Conservation (phyloP, 805 yeast species). For the Myxozyma neotropica region DNA sequence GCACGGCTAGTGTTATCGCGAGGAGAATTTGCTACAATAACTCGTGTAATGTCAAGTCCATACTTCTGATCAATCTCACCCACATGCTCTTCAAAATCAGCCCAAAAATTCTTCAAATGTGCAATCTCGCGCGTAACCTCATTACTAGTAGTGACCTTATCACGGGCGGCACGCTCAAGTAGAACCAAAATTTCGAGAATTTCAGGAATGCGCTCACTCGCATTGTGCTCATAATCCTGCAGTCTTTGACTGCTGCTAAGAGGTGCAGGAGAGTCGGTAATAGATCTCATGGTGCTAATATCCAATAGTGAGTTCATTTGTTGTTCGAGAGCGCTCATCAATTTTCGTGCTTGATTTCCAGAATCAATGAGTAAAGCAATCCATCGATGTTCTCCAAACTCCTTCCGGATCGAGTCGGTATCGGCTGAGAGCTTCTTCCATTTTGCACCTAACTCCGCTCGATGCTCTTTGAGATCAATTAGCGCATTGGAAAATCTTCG, state of each 20-base stretch:
- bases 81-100: conserved; percentile 19
- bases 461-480: conserved; percentile 3
- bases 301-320: conserved; percentile 9
- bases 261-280: conserved; percentile 1
- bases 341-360: conserved; percentile 14
- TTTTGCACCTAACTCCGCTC: not conserved
- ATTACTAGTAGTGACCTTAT: conserved; percentile 9
- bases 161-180: conserved; percentile 13
- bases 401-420: not conserved
- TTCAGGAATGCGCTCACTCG: conserved; percentile 8
- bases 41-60: conserved; percentile 10
- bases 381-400: conserved; percentile 32
- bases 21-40: not conserved
- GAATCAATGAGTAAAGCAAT: conserved; percentile 11
- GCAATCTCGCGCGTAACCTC: conserved; percentile 12
- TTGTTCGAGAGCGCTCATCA: conserved; percentile 17
- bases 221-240: conserved; percentile 11
- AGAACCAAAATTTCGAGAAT: conserved; percentile 15
- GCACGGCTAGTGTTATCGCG: conserved; percentile 11
- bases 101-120: conserved; percentile 22
- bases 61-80: conserved; percentile 16
- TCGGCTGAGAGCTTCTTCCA: conserved; percentile 21
- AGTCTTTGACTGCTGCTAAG: not conserved
- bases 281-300: not conserved
- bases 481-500: conserved; percentile 1